phyloP scores from a whole-genome alignment of 1,139 yeast species.

The Candida freyschussii region DNA sequence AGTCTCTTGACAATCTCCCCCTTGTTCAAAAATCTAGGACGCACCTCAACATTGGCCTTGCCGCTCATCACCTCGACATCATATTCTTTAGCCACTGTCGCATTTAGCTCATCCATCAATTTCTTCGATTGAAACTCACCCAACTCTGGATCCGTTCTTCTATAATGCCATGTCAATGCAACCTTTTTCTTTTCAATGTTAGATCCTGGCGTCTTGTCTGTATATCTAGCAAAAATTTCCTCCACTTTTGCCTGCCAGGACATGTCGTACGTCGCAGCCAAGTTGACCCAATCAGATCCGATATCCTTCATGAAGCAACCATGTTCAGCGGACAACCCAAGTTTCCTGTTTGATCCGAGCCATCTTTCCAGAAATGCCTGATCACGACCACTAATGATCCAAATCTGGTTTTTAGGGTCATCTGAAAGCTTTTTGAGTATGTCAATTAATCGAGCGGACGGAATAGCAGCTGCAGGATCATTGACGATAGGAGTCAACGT shows the following conservation, averaged over 20 bases:
- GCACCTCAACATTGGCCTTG: conserved; percentile 93
- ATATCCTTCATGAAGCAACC: conserved; percentile 89
- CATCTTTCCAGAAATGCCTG: conserved; percentile 84
- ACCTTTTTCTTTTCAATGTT: conserved; percentile 84
- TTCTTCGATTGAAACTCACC: conserved; percentile 83
- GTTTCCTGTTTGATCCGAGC: conserved; percentile 59
- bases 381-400: conserved; percentile 97
- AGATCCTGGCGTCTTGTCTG: conserved; percentile 89
- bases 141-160: conserved; percentile 89
- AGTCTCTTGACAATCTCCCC: conserved; percentile 91
- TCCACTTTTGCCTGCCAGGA: conserved; percentile 86
- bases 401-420: conserved; percentile 81
- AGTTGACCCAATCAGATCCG: conserved; percentile 68
- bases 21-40: conserved; percentile 91
- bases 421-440: conserved; percentile 56
- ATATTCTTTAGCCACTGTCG: conserved; percentile 56
- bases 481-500: conserved; percentile 92
- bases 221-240: conserved; percentile 65
- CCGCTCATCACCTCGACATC: conserved; percentile 97
- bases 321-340: conserved; percentile 94
- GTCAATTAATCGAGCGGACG: conserved; percentile 64
- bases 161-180: conserved; percentile 96
- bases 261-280: conserved; percentile 84
- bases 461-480: conserved; percentile 98
- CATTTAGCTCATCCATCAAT: conserved; percentile 59